Evolutionary conservation across 2,329 filamentous ascomycete species (phyloP), one percentile per base, ranked within the genome.

Genomic region (Fusarium sacchari): DNA sequence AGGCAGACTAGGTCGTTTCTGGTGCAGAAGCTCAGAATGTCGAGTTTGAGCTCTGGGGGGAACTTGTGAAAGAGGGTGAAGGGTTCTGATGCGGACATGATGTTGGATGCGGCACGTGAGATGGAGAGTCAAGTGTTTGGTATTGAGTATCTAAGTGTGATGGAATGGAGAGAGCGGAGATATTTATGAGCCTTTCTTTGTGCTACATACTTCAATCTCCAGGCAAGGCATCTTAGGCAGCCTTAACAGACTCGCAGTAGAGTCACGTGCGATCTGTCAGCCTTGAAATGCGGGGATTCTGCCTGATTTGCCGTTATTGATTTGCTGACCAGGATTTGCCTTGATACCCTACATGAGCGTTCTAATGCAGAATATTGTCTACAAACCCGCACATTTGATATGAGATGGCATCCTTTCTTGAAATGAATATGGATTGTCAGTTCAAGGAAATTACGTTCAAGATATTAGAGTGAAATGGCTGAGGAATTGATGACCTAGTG

Each of bases 1-100:
- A 69, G 66, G 5, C 67, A 69, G n/a, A 69, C 36, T 3, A 53
- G 44, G 2, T 69, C 67, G 10, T 59, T 69, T 39, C 26, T 28
- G 13, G 28, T 10, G 30, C 67, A 69, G 9, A 36, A 42, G 18
- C 30, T 43, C 6, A 69, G 22, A 4, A 69, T 30, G 3, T 64
- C 46, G 5, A 69, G 39, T 43, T 59, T 67, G 17, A 69, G 57
- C 30, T 69, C 67, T 15, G 59, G 40, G 1, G 67, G 67, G 7
- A 69, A 59, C 22, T 28, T 50, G 14, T 22, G 52, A 30, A 69
- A 69, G 3, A 57, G 17, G 2, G 59, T 49, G 9, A 69, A 69
- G 9, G 40, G 24, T 10, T 52, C 20, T 12, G 15, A 42, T 26
- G 43, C 17, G 18, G 55, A 50, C 65, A 68, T 68, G 26, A 7